Conservation (phyloP, 2,329 filamentous ascomycete species). For the Trichoderma breve region DNA sequence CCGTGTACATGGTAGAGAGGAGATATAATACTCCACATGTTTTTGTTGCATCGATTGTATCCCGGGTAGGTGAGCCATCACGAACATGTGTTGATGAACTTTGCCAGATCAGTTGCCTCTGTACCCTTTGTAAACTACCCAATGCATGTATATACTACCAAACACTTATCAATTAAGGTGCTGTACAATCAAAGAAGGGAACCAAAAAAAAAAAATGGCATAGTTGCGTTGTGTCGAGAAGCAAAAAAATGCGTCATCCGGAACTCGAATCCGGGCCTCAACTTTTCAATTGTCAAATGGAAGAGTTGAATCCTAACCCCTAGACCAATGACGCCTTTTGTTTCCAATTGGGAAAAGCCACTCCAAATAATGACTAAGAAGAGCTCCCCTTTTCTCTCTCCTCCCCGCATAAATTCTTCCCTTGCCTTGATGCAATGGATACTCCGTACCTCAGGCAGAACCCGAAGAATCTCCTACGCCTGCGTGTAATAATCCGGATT, state of each 20-base stretch:
- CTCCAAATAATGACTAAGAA: background rate
- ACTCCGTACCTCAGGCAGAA: background rate
- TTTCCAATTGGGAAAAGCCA: background rate
- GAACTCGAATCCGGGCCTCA: constrained; percentile 22
- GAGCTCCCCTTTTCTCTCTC: background rate
- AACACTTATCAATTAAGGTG: too few relatives aligned
- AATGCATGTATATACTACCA: too few relatives aligned
- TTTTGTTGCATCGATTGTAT: background rate
- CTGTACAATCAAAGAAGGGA: background rate
- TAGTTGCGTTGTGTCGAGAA: background rate
- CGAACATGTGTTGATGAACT: background rate
- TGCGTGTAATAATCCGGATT: background rate
- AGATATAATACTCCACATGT: background rate
- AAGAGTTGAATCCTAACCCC: constrained; percentile 22
- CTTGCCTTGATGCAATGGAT: too few relatives aligned
- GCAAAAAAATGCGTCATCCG: constrained; percentile 20
- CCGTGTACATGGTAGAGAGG: background rate
- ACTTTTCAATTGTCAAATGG: constrained; percentile 16
- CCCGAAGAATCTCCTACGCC: background rate
- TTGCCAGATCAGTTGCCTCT: background rate
- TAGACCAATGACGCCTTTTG: constrained; percentile 20
- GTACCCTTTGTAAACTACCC: background rate
- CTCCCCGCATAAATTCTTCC: background rate
- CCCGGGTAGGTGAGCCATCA: background rate
- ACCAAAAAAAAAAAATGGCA: background rate